Conservation (phyloP, 2,329 filamentous ascomycete species). For the Sporothrix luriei region DNA sequence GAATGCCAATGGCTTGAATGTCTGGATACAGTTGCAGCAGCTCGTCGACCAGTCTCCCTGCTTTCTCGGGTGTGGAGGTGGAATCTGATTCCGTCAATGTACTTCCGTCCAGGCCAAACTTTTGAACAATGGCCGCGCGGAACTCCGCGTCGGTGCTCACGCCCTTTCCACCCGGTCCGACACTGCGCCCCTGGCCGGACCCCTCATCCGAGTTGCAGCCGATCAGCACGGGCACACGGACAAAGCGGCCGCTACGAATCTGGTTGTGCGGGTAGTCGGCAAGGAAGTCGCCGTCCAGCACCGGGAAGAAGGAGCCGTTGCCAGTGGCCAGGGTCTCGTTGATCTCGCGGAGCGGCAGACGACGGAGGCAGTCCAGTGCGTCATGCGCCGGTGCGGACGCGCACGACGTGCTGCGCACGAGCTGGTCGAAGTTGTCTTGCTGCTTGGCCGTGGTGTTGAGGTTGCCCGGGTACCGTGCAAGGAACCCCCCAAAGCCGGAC, state of each 20-base stretch:
- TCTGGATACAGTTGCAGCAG: slow-evolving; percentile 55
- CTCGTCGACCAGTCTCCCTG: slow-evolving; percentile 41
- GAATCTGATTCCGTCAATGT: slow-evolving; percentile 22
- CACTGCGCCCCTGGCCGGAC: slow-evolving; percentile 51
- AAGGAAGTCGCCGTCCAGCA: slow-evolving; percentile 49
- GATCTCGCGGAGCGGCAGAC: slow-evolving; percentile 41
- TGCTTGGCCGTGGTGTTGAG: slow-evolving; percentile 41
- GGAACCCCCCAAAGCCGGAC: slow-evolving; percentile 32
- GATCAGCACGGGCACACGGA: slow-evolving; percentile 62
- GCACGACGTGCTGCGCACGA: slow-evolving; percentile 29
- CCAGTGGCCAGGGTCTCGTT: slow-evolving; percentile 33
- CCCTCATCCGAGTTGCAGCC: slow-evolving; percentile 69
- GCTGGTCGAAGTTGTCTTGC: slow-evolving; percentile 36
- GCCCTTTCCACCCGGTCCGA: slow-evolving; percentile 42
- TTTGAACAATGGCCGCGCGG: slow-evolving; percentile 37
- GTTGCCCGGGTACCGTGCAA: slow-evolving; percentile 41
- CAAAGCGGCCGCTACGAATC: slow-evolving; percentile 60
- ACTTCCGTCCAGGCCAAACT: slow-evolving; percentile 33
- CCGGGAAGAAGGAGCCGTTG: slow-evolving; percentile 36
- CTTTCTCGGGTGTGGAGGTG: slow-evolving; percentile 28
- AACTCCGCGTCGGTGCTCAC: slow-evolving; percentile 61
- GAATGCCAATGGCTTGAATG: slow-evolving; percentile 52
- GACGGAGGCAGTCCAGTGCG: slow-evolving; percentile 41
- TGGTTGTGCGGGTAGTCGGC: slow-evolving; percentile 53
- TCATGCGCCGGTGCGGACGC: not conserved